These are phyloP conservation scores for Diaporthe nobilis DNA, from an alignment of 2,329 filamentous ascomycete species.

Conservation along the genomic window DNA sequence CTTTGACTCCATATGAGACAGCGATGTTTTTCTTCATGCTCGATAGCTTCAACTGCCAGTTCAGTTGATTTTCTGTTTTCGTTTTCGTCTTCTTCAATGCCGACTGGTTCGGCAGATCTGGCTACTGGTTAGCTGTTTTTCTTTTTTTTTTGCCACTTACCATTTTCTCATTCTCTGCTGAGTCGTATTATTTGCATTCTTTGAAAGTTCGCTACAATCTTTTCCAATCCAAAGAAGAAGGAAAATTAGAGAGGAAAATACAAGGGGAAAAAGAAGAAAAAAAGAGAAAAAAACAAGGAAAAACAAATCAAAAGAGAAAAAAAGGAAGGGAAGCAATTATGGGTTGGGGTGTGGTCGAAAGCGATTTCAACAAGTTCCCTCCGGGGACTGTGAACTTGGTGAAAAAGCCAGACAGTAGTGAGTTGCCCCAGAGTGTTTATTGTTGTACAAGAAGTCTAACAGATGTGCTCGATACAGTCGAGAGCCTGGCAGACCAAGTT, in stretches of 20 bases:
- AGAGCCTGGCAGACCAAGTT: neutral
- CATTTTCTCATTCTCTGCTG: neutral
- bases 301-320: too few relatives aligned
- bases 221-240: neutral
- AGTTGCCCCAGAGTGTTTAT: neutral
- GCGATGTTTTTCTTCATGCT: neutral
- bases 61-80: neutral
- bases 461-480: neutral
- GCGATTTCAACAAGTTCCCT: conserved; percentile 1
- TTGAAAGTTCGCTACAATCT: neutral
- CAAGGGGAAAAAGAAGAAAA: neutral
- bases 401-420: neutral
- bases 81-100: neutral
- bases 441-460: neutral
- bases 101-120: neutral
- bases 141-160: neutral
- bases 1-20: neutral
- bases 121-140: conserved; percentile 2
- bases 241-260: too few relatives aligned
- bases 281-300: too few relatives aligned
- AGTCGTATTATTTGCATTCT: neutral
- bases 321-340: neutral
- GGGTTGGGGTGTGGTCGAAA: conserved; percentile 3
- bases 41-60: neutral
- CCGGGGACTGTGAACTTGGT: neutral